Evolutionary conservation across 2,329 filamentous ascomycete genomes (phyloP).

Genomic region (Bipolaris cookei): DNA sequence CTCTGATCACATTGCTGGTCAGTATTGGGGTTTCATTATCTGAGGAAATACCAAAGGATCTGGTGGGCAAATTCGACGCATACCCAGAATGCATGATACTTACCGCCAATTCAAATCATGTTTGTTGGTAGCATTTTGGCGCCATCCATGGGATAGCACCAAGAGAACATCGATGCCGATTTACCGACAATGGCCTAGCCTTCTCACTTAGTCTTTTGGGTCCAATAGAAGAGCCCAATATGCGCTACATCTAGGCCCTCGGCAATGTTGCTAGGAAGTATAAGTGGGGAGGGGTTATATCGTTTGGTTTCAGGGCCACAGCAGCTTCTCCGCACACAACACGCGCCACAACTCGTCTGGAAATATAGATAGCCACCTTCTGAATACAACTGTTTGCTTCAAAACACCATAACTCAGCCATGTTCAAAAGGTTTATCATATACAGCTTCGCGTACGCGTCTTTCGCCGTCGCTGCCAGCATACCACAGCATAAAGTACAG

Average conservation of each 20-base stretch:
- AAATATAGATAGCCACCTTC: not conserved
- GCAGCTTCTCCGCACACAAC: not conserved
- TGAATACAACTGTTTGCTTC: not conserved
- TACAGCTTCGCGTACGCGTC: conserved; percentile 1
- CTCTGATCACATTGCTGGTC: not conserved
- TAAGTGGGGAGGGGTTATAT: not conserved
- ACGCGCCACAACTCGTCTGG: not conserved
- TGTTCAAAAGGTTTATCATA: conserved; percentile 6
- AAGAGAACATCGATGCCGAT: not conserved
- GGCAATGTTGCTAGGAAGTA: not conserved
- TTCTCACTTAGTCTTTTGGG: not conserved
- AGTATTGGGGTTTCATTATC: no score
- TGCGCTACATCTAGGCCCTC: not conserved
- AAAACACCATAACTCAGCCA: not conserved
- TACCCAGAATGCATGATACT: no score
- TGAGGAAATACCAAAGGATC: no score
- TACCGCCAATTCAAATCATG: no score
- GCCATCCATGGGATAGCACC: not conserved
- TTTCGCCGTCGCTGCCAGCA: conserved; percentile 9
- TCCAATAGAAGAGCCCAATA: not conserved
- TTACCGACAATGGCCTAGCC: conserved; percentile 1
- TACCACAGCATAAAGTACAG: conserved; percentile 15
- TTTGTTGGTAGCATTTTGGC: not conserved
- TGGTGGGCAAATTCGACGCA: no score
- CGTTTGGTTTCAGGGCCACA: not conserved